Conservation (phyloP, 169 alveolate species). For the Plasmodium knowlesi region DNA sequence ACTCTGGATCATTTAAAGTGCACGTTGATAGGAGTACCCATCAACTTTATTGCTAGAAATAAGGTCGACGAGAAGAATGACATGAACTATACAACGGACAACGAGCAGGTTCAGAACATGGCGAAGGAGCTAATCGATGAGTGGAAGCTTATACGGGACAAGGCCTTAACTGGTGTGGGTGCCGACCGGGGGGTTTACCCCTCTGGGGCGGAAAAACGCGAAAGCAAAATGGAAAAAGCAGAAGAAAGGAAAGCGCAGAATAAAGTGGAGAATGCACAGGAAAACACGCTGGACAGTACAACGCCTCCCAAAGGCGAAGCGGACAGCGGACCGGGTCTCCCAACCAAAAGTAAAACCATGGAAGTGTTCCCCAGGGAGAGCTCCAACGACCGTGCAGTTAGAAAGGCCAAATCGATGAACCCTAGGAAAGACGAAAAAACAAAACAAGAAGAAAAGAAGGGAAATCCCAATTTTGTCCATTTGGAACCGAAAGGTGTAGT, state of each 20-base stretch:
- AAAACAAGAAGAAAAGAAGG: neutral
- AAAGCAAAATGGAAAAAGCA: slow-evolving; percentile 1
- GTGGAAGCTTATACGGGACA: slow-evolving; percentile 54
- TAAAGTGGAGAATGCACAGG: neutral
- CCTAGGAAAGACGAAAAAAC: neutral
- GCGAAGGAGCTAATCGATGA: slow-evolving; percentile 33
- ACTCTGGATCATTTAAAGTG: slow-evolving; percentile 36
- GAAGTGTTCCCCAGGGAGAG: neutral
- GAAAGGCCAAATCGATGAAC: neutral
- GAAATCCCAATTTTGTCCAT: neutral
- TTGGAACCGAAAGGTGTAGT: neutral
- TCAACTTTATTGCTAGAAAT: slow-evolving; percentile 57
- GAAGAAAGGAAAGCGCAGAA: neutral
- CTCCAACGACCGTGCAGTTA: neutral
- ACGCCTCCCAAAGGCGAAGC: neutral
- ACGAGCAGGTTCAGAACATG: neutral
- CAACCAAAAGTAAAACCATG: slow-evolving; percentile 5
- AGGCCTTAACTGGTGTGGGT: slow-evolving; percentile 6
- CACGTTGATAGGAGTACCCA: slow-evolving; percentile 60
- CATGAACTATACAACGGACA: slow-evolving; percentile 28
- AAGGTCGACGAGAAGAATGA: slow-evolving; percentile 25
- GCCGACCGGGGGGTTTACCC: neutral
- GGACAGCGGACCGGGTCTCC: neutral
- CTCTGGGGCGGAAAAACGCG: neutral
- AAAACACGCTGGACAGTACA: neutral